Evolutionary conservation across 768 basidiomycete species (phyloP).

Genomic region (Phaeotremella skinneri): DNA sequence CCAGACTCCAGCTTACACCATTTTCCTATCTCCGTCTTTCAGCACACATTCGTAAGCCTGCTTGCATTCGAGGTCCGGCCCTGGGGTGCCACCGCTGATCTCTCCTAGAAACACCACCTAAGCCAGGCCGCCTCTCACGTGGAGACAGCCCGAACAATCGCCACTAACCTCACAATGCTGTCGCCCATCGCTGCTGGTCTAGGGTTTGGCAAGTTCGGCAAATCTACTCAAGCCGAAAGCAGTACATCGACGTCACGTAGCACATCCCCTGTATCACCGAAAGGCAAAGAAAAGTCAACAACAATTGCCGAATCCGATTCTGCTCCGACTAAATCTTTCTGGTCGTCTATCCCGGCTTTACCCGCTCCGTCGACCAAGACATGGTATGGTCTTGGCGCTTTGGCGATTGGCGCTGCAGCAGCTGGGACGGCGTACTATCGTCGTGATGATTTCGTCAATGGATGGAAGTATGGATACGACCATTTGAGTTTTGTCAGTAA

Average conservation of each 20-base stretch:
- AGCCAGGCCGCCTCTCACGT: conserved; percentile 72
- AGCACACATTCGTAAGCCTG: conserved; percentile 41
- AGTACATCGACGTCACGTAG: conserved; percentile 3
- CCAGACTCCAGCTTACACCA: neutral
- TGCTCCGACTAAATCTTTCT: conserved; percentile 14
- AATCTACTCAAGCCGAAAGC: conserved; percentile 1
- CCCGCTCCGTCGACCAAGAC: conserved; percentile 23
- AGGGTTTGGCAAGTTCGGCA: conserved; percentile 42
- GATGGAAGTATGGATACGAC: conserved; percentile 74
- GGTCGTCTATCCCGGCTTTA: conserved; percentile 20
- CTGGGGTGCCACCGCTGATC: conserved; percentile 3
- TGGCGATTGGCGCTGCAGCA: conserved; percentile 73
- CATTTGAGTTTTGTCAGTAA: conserved; percentile 86
- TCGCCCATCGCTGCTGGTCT: conserved; percentile 54
- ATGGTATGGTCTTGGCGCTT: conserved; percentile 61
- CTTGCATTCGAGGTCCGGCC: neutral
- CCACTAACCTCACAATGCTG: conserved; percentile 58
- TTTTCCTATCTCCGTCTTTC: conserved; percentile 1
- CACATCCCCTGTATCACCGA: neutral
- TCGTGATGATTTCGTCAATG: conserved; percentile 67
- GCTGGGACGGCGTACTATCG: conserved; percentile 81
- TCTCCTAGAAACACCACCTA: conserved; percentile 64
- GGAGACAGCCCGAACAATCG: conserved; percentile 63
- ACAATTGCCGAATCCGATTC: neutral
- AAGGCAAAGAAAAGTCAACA: conserved; percentile 9